These are phyloP conservation scores for Pyrenophora teres DNA, from an alignment of 2,329 filamentous ascomycete genomes.

Conservation along the genomic window DNA sequence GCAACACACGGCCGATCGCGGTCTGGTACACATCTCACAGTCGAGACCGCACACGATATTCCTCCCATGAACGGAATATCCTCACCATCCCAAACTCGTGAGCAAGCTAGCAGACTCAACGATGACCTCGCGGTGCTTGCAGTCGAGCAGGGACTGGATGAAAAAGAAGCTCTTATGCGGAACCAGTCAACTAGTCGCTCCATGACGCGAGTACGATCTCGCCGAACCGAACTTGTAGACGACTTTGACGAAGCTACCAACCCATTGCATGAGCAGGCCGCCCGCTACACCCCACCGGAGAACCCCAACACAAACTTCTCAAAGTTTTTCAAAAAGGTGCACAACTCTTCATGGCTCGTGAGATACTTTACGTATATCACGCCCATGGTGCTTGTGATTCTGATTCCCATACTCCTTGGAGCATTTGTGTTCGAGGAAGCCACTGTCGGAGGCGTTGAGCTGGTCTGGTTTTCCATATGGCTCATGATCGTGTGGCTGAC, in stretches of 20 bases:
- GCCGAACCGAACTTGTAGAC: constrained; percentile 62
- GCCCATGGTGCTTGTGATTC: constrained; percentile 65
- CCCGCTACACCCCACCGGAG: constrained; percentile 67
- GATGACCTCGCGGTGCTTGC: constrained; percentile 70
- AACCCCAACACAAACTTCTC: constrained; percentile 66
- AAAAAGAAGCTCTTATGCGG: constrained; percentile 46
- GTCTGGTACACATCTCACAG: constrained; percentile 53
- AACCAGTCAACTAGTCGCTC: constrained; percentile 49
- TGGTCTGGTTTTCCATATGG: constrained; percentile 96
- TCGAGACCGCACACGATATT: constrained; percentile 52
- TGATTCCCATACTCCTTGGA: constrained; percentile 71
- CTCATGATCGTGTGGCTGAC: constrained; percentile 91
- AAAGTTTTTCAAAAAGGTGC: constrained; percentile 67
- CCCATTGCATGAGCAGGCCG: constrained; percentile 69
- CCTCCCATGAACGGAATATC: constrained; percentile 32
- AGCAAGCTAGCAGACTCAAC: constrained; percentile 64
- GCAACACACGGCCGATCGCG: constrained; percentile 23
- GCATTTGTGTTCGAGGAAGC: constrained; percentile 62
- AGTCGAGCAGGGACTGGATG: constrained; percentile 64
- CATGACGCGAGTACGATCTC: constrained; percentile 58
- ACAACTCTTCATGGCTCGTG: constrained; percentile 67
- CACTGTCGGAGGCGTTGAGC: constrained; percentile 72
- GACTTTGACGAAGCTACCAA: constrained; percentile 71
- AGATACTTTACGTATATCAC: constrained; percentile 74
- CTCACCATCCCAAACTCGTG: constrained; percentile 63